Evolutionary conservation across 2,329 filamentous ascomycete genomes (phyloP).

Genomic region (Dactylellina sp.): DNA sequence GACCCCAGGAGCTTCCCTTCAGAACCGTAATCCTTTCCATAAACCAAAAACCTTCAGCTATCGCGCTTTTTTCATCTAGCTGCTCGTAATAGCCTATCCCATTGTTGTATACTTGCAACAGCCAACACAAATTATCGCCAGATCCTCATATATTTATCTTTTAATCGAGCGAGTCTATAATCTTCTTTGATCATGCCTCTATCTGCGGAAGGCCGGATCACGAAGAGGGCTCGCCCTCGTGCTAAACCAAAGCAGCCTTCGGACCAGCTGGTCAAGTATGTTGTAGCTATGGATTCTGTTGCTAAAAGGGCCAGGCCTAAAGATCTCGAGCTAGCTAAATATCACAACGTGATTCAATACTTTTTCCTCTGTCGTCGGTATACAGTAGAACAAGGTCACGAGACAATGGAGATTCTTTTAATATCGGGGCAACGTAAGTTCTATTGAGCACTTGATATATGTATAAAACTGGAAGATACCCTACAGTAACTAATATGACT

Average conservation of each 20-base stretch:
- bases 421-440: slow-evolving; percentile 28
- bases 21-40: too few species aligned
- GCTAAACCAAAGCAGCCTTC: neutral
- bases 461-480: too few species aligned
- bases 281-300: neutral
- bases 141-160: too few species aligned
- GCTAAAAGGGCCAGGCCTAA: slow-evolving; percentile 9
- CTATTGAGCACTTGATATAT: neutral
- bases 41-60: too few species aligned
- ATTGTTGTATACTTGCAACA: too few species aligned
- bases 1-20: neutral
- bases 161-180: too few species aligned
- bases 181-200: neutral
- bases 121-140: neutral
- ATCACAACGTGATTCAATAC: slow-evolving; percentile 24
- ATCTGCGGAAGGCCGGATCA: slow-evolving; percentile 9
- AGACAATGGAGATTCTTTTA: slow-evolving; percentile 19
- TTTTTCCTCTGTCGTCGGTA: slow-evolving; percentile 13
- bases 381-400: slow-evolving; percentile 11
- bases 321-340: neutral
- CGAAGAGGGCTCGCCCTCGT: neutral
- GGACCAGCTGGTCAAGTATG: slow-evolving; percentile 8
- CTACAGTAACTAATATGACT: neutral
- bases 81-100: too few species aligned
- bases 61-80: too few species aligned